Conservation (phyloP, 371 early-diverging fungal genomes). For the Mortierella sp. region DNA sequence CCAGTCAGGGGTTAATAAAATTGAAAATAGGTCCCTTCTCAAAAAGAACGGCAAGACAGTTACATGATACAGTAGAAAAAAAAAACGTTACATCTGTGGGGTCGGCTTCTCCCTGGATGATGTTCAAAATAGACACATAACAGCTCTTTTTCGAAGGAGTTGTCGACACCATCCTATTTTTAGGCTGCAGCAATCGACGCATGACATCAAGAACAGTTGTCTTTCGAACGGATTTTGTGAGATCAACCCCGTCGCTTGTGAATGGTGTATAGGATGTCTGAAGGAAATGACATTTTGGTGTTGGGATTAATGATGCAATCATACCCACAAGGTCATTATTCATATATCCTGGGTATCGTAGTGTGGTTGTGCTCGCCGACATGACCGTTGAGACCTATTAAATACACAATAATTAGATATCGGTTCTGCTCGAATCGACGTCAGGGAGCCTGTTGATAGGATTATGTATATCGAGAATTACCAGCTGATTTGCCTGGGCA, state of each 20-base stretch:
- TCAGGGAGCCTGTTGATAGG: not conserved
- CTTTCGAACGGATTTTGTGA: slow-evolving; percentile 91
- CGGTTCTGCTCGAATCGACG: not conserved
- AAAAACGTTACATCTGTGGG: slow-evolving; percentile 89
- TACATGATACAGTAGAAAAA: not conserved
- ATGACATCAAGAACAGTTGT: slow-evolving; percentile 99
- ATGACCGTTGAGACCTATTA: slow-evolving; percentile 95
- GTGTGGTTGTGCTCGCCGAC: slow-evolving; percentile 97
- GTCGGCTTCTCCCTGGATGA: slow-evolving; percentile 98
- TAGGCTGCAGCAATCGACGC: slow-evolving; percentile 95
- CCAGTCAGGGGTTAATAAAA: not conserved
- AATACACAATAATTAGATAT: not conserved
- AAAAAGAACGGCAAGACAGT: too few species aligned
- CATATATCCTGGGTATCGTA: slow-evolving; percentile 99
- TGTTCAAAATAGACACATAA: slow-evolving; percentile 96
- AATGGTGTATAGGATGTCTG: slow-evolving; percentile 99
- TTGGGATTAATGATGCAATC: slow-evolving; percentile 95
- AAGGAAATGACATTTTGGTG: slow-evolving; percentile 97
- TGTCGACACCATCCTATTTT: slow-evolving; percentile 97
- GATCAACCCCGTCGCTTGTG: slow-evolving; percentile 93
- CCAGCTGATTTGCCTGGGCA: slow-evolving; percentile 97
- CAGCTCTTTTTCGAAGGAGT: slow-evolving; percentile 91
- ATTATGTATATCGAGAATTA: slow-evolving; percentile 38
- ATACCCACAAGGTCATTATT: slow-evolving; percentile 98
- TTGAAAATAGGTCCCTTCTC: not conserved